Base-by-base conservation (phyloP, 1,139 yeast genomes). In the Protomyces inouyei region DNA sequence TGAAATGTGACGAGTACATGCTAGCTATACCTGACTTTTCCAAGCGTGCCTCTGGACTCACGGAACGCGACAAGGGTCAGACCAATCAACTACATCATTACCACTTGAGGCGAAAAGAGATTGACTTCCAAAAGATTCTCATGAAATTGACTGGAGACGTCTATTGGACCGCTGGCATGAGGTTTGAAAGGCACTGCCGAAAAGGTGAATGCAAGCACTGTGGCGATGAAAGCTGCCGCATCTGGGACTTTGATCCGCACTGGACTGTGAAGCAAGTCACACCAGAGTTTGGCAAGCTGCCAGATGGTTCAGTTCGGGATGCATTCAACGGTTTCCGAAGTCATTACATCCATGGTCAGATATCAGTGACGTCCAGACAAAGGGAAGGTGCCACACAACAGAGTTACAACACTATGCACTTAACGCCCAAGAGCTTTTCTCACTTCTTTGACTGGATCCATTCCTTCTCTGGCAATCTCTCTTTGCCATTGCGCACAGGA, bases 391-490 rank as follows among this genome's bases (percentile, higher is more conserved):
- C 32, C 67, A 64, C 69, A 67, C 28, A 74, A 77, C 67, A 55
- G 57, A 14, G 67, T 69, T 84, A 83, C 70, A 92, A 91, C 74
- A 81, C 91, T 0, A 82, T 86, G 16, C 95, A 91, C 73, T 76
- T 92, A 52, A 81, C 96, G 0, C 97, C 97, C 0, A 75, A 80
- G 48, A 80, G 87, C 0, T 78, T 90, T 68, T 75, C 77, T 12
- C 87, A 87, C 70, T 92, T 92, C 77, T 84, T 83, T 71, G 76
- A 77, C 51, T 93, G 98, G 98, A 91, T 97, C 96, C 76, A 80
- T 59, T 80, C 86, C 64, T 84, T 93, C 71, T 84, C 86, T 32
- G 84, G 88, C 55, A 82, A 83, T 38, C 77, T 87, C 37, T 85
- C 95, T 3, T 77, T 89, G 45, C 97, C 98, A 0, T 81, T 89